A percentile compares a stretch with the other conserved stretches of the same genome.
phyloP scores from a whole-genome alignment of 140 eudicot genomes.

The Anethum foeniculum region DNA sequence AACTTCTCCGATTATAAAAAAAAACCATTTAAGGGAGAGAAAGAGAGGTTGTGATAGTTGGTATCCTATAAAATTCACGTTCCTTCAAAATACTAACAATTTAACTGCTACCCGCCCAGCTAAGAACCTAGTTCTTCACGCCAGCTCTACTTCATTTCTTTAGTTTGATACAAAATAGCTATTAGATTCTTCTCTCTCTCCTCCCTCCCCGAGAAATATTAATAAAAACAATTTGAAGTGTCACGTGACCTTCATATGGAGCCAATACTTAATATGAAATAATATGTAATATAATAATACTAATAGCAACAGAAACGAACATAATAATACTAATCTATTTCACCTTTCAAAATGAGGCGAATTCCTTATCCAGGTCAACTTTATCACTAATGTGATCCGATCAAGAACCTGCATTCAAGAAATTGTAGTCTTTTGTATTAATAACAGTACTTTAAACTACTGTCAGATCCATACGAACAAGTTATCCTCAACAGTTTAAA shows the following conservation, averaged over 20 bases:
- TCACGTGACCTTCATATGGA: background rate
- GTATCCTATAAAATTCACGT: background rate
- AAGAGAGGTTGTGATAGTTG: background rate
- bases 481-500: background rate
- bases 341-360: conserved; percentile 63
- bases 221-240: background rate
- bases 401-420: conserved; percentile 50
- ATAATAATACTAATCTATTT: background rate
- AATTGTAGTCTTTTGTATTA: background rate
- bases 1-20: too few relatives aligned
- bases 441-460: background rate
- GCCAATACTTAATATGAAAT: background rate
- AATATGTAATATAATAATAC: background rate
- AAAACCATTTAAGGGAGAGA: background rate
- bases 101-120: background rate
- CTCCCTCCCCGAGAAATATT: background rate
- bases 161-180: background rate
- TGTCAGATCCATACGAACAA: background rate
- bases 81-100: background rate
- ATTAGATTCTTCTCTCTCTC: background rate
- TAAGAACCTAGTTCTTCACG: background rate
- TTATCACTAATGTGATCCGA: conserved; percentile 45
- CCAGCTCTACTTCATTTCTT: background rate
- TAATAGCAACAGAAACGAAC: background rate
- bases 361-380: conserved; percentile 80